phyloP scores from a whole-genome alignment of 306 rosid species.

The Erythrophleum fordii region DNA sequence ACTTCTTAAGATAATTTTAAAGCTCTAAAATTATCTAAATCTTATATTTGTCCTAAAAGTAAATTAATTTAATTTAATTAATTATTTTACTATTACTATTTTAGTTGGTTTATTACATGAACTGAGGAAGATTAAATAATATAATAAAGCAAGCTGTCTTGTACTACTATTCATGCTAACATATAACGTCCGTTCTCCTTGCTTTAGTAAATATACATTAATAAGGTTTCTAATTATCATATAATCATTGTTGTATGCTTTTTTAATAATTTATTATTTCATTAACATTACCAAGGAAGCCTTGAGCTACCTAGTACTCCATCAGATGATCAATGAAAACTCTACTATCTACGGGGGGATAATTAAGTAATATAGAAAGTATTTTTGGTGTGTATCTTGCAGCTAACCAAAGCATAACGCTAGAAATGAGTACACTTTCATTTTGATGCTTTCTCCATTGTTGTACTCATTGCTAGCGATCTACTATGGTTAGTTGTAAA shows the following conservation, averaged over 20 bases:
- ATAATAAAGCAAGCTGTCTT: conserved; percentile 38
- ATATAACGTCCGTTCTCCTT: conserved; percentile 30
- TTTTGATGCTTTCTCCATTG: no score
- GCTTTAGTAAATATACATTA: conserved; percentile 37
- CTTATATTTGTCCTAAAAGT: no score
- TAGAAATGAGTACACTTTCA: conserved; percentile 37
- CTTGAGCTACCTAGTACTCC: conserved; percentile 46
- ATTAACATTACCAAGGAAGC: conserved; percentile 35
- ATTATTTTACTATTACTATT: no score
- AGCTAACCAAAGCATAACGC: conserved; percentile 34
- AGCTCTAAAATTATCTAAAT: no score
- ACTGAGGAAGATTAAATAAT: no score
- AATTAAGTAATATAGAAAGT: conserved; percentile 39
- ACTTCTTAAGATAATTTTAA: no score
- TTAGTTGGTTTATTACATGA: no score
- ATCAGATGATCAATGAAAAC: conserved; percentile 35
- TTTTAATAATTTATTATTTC: conserved; percentile 14
- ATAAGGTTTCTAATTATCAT: conserved; percentile 24
- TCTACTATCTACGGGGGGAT: conserved; percentile 32
- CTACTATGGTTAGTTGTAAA: no score
- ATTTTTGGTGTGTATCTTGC: conserved; percentile 29
- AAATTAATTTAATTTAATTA: no score
- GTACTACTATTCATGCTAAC: conserved; percentile 32
- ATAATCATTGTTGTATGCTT: conserved; percentile 20
- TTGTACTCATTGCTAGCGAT: no score